Evolutionary conservation across 208 protist species (phyloP).

Genomic region (Phytomonas sp.): DNA sequence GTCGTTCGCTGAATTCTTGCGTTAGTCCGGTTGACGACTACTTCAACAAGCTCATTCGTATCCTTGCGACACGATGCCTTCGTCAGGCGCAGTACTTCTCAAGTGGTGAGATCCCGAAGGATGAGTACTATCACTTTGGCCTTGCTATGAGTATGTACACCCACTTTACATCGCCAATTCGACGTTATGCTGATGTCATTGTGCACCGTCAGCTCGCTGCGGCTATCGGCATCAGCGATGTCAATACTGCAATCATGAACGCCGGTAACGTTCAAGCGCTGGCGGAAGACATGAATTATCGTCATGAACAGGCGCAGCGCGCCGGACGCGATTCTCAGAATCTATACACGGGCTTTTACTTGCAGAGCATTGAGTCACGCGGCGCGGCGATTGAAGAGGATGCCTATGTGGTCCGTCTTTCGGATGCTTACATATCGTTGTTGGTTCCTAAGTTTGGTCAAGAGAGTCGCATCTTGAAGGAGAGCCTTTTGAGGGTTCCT

Average conservation of each 20-base stretch:
- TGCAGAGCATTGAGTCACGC: constrained; percentile 60
- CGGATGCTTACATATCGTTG: constrained; percentile 81
- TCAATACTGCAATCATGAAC: not conserved
- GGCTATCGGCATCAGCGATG: constrained; percentile 63
- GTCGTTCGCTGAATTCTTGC: constrained; percentile 75
- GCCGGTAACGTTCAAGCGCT: constrained; percentile 60
- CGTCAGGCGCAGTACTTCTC: constrained; percentile 92
- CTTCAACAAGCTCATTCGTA: constrained; percentile 90
- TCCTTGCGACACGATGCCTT: constrained; percentile 89
- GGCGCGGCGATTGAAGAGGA: constrained; percentile 73
- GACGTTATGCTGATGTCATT: constrained; percentile 92
- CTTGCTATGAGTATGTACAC: constrained; percentile 93
- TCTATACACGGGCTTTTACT: constrained; percentile 88
- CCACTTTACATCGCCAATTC: constrained; percentile 95
- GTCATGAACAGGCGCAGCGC: constrained; percentile 88
- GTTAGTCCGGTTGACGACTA: constrained; percentile 70
- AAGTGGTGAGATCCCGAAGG: constrained; percentile 63
- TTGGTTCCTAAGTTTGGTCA: constrained; percentile 87
- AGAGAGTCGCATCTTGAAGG: constrained; percentile 73
- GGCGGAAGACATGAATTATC: constrained; percentile 88
- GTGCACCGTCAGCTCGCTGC: constrained; percentile 90
- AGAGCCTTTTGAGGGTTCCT: constrained; percentile 52
- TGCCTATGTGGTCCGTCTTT: constrained; percentile 73
- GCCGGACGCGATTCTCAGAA: constrained; percentile 87
- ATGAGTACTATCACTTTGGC: constrained; percentile 91